phyloP scores from a whole-genome alignment of 495 filamentous ascomycete genomes.

The Podospora pseudopauciseta region DNA sequence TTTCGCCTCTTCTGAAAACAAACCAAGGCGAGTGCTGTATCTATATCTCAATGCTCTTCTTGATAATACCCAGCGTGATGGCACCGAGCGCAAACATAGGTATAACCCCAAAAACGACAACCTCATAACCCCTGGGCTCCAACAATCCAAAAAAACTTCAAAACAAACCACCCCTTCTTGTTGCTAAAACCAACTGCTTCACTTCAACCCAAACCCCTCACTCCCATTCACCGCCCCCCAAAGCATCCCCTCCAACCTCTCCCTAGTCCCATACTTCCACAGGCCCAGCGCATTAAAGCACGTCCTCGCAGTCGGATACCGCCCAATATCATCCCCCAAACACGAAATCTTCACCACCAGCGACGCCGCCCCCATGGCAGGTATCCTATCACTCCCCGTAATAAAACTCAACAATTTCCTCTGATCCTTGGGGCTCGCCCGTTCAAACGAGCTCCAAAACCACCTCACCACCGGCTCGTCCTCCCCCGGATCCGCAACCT shows the following conservation, averaged over 20 bases:
- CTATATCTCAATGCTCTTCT: not conserved
- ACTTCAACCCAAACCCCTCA: conserved; percentile 93
- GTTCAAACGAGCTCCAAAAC: conserved; percentile 85
- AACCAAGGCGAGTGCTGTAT: not conserved
- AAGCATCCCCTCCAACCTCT: conserved; percentile 66
- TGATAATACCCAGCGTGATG: not conserved
- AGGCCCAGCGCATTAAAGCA: conserved; percentile 86
- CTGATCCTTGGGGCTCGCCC: conserved; percentile 62
- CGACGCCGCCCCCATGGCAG: conserved; percentile 83
- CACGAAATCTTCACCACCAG: conserved; percentile 71
- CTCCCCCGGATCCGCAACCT: conserved; percentile 40
- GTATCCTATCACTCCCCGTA: conserved; percentile 90
- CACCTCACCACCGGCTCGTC: conserved; percentile 67
- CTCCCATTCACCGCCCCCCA: conserved; percentile 88
- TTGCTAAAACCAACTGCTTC: no score
- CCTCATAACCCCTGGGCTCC: not conserved
- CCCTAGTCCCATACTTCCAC: conserved; percentile 63
- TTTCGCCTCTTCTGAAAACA: not conserved
- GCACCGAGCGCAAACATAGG: not conserved
- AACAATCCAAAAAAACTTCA: conserved; percentile 3
- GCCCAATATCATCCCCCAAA: conserved; percentile 66
- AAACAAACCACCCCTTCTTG: not conserved
- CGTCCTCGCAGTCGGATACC: conserved; percentile 84
- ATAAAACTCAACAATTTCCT: conserved; percentile 80
- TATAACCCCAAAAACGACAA: not conserved